Evolutionary conservation across 345 rosid species (phyloP).

Genomic region (Limnanthes douglasii): DNA sequence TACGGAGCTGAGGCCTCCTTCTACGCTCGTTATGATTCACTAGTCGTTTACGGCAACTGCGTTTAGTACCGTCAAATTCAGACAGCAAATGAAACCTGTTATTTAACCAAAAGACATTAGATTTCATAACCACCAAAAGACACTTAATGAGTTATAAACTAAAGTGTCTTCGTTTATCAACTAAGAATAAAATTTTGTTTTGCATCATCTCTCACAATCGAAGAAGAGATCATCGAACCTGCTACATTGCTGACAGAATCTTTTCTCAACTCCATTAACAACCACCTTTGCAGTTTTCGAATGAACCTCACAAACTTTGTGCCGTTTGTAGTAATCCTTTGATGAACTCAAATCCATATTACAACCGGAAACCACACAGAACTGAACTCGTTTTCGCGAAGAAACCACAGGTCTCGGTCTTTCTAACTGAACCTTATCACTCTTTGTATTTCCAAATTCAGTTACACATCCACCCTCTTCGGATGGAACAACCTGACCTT

Average conservation of each 20-base stretch:
- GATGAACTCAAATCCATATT: slow-evolving; percentile 58
- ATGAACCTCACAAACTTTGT: slow-evolving; percentile 72
- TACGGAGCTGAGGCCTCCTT: slow-evolving; percentile 53
- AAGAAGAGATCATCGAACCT: slow-evolving; percentile 49
- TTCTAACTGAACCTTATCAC: too few relatives aligned
- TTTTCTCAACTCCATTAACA: slow-evolving; percentile 53
- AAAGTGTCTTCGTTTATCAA: too few relatives aligned
- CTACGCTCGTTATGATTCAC: slow-evolving; percentile 88
- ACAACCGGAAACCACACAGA: slow-evolving; percentile 68
- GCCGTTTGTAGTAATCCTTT: slow-evolving; percentile 69
- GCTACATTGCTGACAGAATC: slow-evolving; percentile 94
- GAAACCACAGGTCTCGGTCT: too few relatives aligned
- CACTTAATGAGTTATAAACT: not conserved
- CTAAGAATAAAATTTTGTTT: too few relatives aligned
- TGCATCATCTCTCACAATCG: too few relatives aligned
- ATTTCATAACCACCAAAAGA: not conserved
- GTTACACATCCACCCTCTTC: too few relatives aligned
- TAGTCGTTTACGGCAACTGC: slow-evolving; percentile 83
- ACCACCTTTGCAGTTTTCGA: slow-evolving; percentile 53
- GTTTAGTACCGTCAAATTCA: slow-evolving; percentile 79
- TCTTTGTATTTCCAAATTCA: too few relatives aligned
- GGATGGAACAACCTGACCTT: too few relatives aligned
- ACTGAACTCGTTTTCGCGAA: too few relatives aligned
- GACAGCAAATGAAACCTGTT: slow-evolving; percentile 87
- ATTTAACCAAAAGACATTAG: too few relatives aligned